These are phyloP conservation scores for Nakazawaea molendinolei DNA, from an alignment of 805 yeast genomes.

Conservation along the genomic window DNA sequence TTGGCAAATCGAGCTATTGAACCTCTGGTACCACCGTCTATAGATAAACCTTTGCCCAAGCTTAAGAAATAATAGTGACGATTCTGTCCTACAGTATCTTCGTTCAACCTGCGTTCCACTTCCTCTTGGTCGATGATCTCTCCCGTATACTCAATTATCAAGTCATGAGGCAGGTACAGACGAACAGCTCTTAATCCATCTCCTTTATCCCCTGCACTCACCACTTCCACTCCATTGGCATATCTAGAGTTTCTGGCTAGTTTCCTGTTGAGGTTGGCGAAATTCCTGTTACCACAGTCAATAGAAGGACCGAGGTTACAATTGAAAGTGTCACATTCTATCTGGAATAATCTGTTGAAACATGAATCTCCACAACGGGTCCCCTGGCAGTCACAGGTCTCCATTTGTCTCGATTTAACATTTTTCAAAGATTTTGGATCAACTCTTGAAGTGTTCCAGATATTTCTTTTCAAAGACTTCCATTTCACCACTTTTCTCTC, in stretches of 20 bases:
- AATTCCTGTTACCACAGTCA: constrained; percentile 33
- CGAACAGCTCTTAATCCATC: constrained; percentile 34
- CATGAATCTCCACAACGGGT: constrained; percentile 27
- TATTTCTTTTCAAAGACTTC: constrained; percentile 20
- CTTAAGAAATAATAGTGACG: constrained; percentile 34
- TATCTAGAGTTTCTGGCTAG: constrained; percentile 14
- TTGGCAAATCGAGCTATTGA: constrained; percentile 44
- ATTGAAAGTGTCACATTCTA: constrained; percentile 26
- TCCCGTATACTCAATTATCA: constrained; percentile 44
- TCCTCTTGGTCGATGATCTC: constrained; percentile 36
- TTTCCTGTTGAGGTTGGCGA: constrained; percentile 19
- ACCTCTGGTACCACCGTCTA: constrained; percentile 38
- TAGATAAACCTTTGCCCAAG: constrained; percentile 34
- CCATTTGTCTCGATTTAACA: constrained; percentile 1
- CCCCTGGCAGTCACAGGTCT: constrained; percentile 18
- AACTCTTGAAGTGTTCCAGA: constrained; percentile 11
- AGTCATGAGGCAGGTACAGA: constrained; percentile 27
- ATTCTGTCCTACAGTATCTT: constrained; percentile 7
- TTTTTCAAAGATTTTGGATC: constrained; percentile 4
- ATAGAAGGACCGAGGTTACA: constrained; percentile 23
- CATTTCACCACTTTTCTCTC: constrained; percentile 21
- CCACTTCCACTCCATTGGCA: constrained; percentile 24
- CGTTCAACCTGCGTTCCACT: constrained; percentile 29
- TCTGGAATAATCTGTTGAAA: constrained; percentile 23
- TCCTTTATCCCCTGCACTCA: constrained; percentile 32